phyloP scores from a whole-genome alignment of 352 stramenopile species.

The Phytophthora citrophthora region DNA sequence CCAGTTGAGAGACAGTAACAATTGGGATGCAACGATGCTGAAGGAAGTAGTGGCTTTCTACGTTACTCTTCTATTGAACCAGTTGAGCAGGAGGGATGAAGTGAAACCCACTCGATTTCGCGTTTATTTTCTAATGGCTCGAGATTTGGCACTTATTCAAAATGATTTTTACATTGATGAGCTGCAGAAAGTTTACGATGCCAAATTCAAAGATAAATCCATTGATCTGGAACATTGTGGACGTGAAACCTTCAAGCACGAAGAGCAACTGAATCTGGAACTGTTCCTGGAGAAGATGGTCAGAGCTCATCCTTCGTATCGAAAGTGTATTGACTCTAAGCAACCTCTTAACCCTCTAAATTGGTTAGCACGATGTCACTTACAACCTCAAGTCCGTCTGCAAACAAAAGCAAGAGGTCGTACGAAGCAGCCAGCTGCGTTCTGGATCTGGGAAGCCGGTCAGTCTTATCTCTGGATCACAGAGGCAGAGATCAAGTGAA shows the following conservation, averaged over 20 bases:
- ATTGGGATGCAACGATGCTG: conserved; percentile 14
- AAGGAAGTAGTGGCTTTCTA: conserved; percentile 28
- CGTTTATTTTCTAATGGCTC: conserved; percentile 48
- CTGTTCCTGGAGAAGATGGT: conserved; percentile 35
- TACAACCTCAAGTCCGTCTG: conserved; percentile 11
- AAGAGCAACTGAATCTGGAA: conserved; percentile 29
- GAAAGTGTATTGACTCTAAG: conserved; percentile 8
- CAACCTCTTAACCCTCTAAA: neutral
- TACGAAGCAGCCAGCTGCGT: conserved; percentile 3
- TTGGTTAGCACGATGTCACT: conserved; percentile 28
- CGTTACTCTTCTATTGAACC: conserved; percentile 3
- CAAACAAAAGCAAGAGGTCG: conserved; percentile 9
- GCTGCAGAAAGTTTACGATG: conserved; percentile 42
- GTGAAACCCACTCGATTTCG: conserved; percentile 12
- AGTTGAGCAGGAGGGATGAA: neutral
- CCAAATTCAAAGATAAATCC: conserved; percentile 4
- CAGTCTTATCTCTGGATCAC: conserved; percentile 82
- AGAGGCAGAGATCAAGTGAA: conserved; percentile 65
- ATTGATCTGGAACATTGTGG: neutral
- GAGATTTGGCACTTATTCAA: conserved; percentile 59
- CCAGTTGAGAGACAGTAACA: neutral
- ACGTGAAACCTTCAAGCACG: neutral
- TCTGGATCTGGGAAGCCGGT: conserved; percentile 45
- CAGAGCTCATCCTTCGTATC: conserved; percentile 25
- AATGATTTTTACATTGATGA: conserved; percentile 64